Evolutionary conservation across 2,329 filamentous ascomycete species (phyloP).

Genomic region (Penicillium capsulatum): DNA sequence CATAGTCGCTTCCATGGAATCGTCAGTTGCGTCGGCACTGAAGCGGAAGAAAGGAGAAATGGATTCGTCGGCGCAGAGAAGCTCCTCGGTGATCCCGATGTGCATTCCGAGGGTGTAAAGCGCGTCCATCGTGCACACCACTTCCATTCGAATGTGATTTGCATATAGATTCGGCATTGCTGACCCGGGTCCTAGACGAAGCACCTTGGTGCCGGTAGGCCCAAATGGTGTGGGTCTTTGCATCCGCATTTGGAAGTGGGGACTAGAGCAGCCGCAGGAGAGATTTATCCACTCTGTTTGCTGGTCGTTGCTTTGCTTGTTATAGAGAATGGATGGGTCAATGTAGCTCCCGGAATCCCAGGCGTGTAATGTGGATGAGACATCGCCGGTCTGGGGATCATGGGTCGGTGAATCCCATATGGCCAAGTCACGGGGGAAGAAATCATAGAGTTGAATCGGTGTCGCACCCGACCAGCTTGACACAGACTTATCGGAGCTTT

Average conservation of each 20-base stretch:
- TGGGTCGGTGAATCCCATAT: too few species aligned
- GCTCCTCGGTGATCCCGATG: slow-evolving; percentile 22
- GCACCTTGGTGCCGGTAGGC: slow-evolving; percentile 3
- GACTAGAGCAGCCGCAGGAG: slow-evolving; percentile 14
- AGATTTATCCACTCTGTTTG: slow-evolving; percentile 11
- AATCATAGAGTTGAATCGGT: too few species aligned
- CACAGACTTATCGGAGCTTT: too few species aligned
- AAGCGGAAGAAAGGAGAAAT: slow-evolving; percentile 27
- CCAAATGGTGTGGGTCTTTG: slow-evolving; percentile 6
- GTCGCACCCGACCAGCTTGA: too few species aligned
- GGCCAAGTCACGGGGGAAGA: too few species aligned
- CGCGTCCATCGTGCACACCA: slow-evolving; percentile 24
- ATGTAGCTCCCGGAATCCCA: too few species aligned
- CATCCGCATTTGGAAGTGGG: slow-evolving; percentile 9
- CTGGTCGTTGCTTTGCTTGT: neutral
- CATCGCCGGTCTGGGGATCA: too few species aligned
- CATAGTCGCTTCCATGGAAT: slow-evolving; percentile 6
- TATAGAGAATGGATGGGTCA: neutral
- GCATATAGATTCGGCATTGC: slow-evolving; percentile 20
- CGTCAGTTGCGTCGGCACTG: neutral
- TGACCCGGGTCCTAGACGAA: slow-evolving; percentile 13
- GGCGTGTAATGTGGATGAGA: too few species aligned
- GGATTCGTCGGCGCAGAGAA: slow-evolving; percentile 23
- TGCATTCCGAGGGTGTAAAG: slow-evolving; percentile 17
- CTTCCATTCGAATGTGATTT: slow-evolving; percentile 27